A percentile compares a stretch with the other conserved stretches of the same genome.
Conservation (phyloP, 2,329 filamentous ascomycete species). For the Colletotrichum sp. region DNA sequence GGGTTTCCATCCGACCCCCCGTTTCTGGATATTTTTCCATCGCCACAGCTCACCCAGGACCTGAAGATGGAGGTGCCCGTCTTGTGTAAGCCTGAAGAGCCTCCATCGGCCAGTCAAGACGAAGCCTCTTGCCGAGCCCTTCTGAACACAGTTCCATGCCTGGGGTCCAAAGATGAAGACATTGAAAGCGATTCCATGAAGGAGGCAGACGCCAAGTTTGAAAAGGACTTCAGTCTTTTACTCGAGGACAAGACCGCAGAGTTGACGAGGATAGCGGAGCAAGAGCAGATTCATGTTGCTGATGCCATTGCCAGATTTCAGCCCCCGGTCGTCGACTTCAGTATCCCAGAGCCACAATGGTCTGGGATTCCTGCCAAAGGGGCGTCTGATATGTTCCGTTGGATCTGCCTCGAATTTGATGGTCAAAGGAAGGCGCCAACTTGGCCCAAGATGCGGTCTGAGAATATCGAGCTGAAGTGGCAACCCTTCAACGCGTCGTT, state of each 20-base stretch:
- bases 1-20: neutral
- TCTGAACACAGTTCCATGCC: neutral
- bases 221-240: conserved; percentile 27
- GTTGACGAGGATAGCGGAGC: conserved; percentile 21
- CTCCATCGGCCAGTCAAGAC: neutral
- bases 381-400: conserved; percentile 28
- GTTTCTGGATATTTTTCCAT: neutral
- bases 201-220: conserved; percentile 16
- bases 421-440: neutral
- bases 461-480: neutral
- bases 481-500: neutral
- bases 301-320: conserved; percentile 30
- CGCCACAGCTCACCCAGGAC: neutral
- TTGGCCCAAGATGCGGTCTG: conserved; percentile 19
- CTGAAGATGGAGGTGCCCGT: neutral
- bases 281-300: conserved; percentile 31
- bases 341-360: conserved; percentile 28
- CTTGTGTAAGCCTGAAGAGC: neutral
- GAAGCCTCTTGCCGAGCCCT: neutral
- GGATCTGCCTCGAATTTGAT: conserved; percentile 1
- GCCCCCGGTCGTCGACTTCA: conserved; percentile 32
- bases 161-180: neutral
- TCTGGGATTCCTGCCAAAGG: neutral
- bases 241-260: conserved; percentile 20
- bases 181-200: neutral